These are phyloP conservation scores for Teratosphaeria destructans DNA, from an alignment of 2,329 filamentous ascomycete genomes.

Conservation along the genomic window DNA sequence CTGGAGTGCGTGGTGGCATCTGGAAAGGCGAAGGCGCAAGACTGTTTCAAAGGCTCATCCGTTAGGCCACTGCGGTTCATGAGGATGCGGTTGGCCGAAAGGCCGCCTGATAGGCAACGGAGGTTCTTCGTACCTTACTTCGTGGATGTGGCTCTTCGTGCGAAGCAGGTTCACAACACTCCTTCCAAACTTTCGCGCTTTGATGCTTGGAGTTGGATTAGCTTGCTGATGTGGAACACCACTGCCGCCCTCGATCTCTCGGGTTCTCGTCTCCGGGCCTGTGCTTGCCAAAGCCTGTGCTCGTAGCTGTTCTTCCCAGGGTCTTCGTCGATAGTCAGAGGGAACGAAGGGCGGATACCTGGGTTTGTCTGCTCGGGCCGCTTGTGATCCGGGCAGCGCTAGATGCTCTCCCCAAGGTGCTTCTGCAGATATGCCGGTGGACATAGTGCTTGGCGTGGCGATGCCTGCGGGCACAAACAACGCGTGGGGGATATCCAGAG, in stretches of 20 bases:
- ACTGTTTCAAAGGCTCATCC: background rate
- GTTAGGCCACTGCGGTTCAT: background rate
- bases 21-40: background rate
- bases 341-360: conserved; percentile 21
- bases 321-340: conserved; percentile 22
- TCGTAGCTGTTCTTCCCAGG: conserved; percentile 24
- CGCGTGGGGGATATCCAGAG: conserved; percentile 10
- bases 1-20: background rate
- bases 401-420: conserved; percentile 3
- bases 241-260: conserved; percentile 20
- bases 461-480: conserved; percentile 2
- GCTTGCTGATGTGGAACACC: conserved; percentile 5
- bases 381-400: background rate
- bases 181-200: conserved; percentile 23
- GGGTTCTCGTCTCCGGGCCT: conserved; percentile 21
- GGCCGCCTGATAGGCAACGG: background rate
- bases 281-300: conserved; percentile 10
- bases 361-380: conserved; percentile 8
- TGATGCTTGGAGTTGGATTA: conserved; percentile 22
- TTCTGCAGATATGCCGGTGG: conserved; percentile 11
- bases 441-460: conserved; percentile 9
- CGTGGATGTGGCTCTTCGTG: conserved; percentile 16
- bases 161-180: conserved; percentile 25
- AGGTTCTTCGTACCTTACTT: conserved; percentile 6
- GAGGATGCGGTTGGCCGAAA: background rate